Evolutionary conservation across 1,284 basidiomycete species (phyloP), one percentile per base, ranked within the genome.

Genomic region (Ceratobasidium sp.): DNA sequence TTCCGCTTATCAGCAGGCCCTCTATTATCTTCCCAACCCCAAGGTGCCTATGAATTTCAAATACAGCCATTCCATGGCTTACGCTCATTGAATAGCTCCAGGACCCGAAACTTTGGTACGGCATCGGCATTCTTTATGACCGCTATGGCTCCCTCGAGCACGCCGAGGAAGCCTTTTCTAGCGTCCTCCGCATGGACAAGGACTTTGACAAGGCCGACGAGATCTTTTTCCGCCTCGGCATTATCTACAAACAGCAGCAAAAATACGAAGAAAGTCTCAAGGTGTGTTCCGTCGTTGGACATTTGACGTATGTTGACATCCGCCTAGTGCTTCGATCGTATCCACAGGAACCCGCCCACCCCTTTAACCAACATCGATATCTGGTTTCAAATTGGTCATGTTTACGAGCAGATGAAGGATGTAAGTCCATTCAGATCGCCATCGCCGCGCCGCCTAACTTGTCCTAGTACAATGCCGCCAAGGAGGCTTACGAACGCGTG

Each of bases 381-480:
- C 75, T 98, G 95, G 94, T 99, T 99, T 87, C 97, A 99, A 82
- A 98, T 99, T 75, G 96, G 97, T 1, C 97, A 99, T 79, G 96
- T 99, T 21, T 95, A 95, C 78, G 97, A 99, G 81, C 94, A 96
- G 79, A 92, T 96, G 81, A 92, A 95, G 80, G 94, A 97, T 80
- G 93, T 95, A 79, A 83, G 90, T 85, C 30, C 21, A 28, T 46
- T 21, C 38, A 30, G 8, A 16, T 53, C 25, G 40, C 40, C 33
- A 42, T 54, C 25, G 12, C 28, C 7, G 28, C n/a, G 16, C 8
- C n/a, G 18, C 30, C 67, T 59, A 48, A 69, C 56, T 30, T 23
- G 44, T 28, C 21, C 51, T 53, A 98, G 93, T 92, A 93, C 81
- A 85, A 87, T 56, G 87, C 87, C 62, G 96, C 97, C 1, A 94